phyloP scores from a whole-genome alignment of 345 rosid genomes.

The Clarkia xantiana region DNA sequence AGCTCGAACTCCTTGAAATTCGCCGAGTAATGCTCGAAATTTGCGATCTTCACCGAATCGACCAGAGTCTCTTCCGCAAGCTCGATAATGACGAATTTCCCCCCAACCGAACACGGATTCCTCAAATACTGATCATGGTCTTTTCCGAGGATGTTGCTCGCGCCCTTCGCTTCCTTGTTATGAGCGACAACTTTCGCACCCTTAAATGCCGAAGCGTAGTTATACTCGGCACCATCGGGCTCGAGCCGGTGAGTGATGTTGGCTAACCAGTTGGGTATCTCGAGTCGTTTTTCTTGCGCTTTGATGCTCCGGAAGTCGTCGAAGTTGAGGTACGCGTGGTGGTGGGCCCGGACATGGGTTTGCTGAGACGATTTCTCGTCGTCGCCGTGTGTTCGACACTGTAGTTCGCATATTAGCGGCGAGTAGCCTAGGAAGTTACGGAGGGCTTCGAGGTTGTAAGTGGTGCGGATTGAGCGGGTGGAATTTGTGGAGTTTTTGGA shows the following conservation, averaged over 20 bases:
- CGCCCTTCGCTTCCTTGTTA: conserved; percentile 91
- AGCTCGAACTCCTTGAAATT: conserved; percentile 67
- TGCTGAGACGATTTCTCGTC: no score
- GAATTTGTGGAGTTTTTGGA: no score
- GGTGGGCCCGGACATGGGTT: neutral
- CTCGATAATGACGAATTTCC: conserved; percentile 72
- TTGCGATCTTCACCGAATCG: conserved; percentile 72
- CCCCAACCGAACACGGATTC: conserved; percentile 66
- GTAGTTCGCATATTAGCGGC: no score
- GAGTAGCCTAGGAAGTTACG: no score
- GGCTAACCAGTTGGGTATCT: conserved; percentile 23
- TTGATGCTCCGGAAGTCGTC: conserved; percentile 43
- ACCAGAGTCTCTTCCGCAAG: conserved; percentile 82
- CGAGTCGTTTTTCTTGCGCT: conserved; percentile 28
- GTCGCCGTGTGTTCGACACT: no score
- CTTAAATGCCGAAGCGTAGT: conserved; percentile 65
- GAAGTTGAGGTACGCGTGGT: conserved; percentile 36
- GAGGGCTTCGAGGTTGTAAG: no score
- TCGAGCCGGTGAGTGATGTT: conserved; percentile 72
- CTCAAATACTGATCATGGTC: conserved; percentile 78
- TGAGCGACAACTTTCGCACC: conserved; percentile 80
- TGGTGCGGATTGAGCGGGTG: no score
- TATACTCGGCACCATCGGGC: conserved; percentile 75
- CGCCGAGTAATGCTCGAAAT: conserved; percentile 81
- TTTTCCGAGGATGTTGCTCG: conserved; percentile 61